Evolutionary conservation across 1,284 basidiomycete genomes (phyloP), one percentile per base, ranked within the genome.

Genomic region (Abortiporus biennis): DNA sequence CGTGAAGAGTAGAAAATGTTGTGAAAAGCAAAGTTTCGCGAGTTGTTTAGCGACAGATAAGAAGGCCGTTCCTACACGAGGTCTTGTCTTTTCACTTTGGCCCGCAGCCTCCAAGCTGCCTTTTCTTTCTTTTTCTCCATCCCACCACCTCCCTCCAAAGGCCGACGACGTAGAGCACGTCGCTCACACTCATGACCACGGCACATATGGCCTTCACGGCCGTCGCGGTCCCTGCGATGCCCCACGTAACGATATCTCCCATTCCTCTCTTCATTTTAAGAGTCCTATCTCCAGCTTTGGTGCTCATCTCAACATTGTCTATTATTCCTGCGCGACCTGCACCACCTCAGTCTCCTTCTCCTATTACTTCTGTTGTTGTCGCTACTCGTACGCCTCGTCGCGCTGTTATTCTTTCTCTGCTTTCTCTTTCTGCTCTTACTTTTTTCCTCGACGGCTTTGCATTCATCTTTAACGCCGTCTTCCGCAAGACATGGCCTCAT

Each of bases 391-490:
- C 78, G 43, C 88, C 88, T 35, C 81, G 89, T 59, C 77, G 83
- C 45, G 73, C 74, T 40, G 63, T 80, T 50, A 87, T 92, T 59
- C 69, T 89, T 43, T 61, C 68, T 40, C 66, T 89, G 51, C 69
- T 91, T 40, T 76, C 80, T 43, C 67, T 89, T 39, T 56, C 80
- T 62, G 80, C 92, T 67, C 50, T 94, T 66, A 72, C 92, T 61
- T 80, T 90, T 76, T 77, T 99, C 69, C 67, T 92, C 65, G 76
- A 99, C 74, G 72, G 94, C 43, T 64, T 85, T 38, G 68, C 79
- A 6, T 82, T 85, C 54, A 75, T 81, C 38, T 61, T 76, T 17
- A 73, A 73, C 54, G 76, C 80, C 19, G 70, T 89, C 34, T 54
- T 89, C 47, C 65, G 71, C 52, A 78, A 80, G 53, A 51, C 67